Base-by-base conservation (phyloP, 2,329 filamentous ascomycete genomes). In the Cucurbitaria berberidis region DNA sequence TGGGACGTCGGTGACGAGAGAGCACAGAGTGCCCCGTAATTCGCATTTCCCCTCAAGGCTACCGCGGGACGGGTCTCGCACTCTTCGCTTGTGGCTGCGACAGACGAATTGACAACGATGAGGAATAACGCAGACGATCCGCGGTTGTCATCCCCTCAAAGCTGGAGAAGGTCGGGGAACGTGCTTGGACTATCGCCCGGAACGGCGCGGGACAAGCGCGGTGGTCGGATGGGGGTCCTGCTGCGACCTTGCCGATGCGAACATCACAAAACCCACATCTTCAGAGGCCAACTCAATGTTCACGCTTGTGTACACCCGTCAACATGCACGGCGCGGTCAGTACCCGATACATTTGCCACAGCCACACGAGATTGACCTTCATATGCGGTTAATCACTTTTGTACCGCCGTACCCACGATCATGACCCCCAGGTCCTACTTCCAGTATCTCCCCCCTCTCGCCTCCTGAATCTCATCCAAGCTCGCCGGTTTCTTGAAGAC, bases 321-420 rank as follows among this genome's bases (percentile, higher is more conserved):
- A 15, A 30, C 22, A 43, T 56, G 50, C 59, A 57, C 45, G 47
- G 38, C 45, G 45, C 40, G 51, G 41, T 51, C 52, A 47, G 47
- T 45, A 57, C 27, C 55, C 57, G 56, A 57, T 36, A 38, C 27
- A 38, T 40, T 62, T 48, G 61, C 55, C 59, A 60, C 55, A 46
- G 39, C 43, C 45, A 42, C 18, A 53, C 47, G 39, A 40, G 32
- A 36, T 34, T 32, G 45, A 44, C 39, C 21, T 55, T 56, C 40
- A 55, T 35, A 64, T 66, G 65, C 52, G 51, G 59, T 63, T 63
- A 63, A 57, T 46, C 53, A 45, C 27, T 45, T 40, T 53, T 42
- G 48, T 40, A 48, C 42, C 27, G 40, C 51, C 54, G 39, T 45
- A 27, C 32, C 32, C 62, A 60, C 54, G 55, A 48, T 47, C 52